Evolutionary conservation across 768 basidiomycete genomes (phyloP), one percentile per base, ranked within the genome.

Genomic region (Stropharia rugosoannulata): DNA sequence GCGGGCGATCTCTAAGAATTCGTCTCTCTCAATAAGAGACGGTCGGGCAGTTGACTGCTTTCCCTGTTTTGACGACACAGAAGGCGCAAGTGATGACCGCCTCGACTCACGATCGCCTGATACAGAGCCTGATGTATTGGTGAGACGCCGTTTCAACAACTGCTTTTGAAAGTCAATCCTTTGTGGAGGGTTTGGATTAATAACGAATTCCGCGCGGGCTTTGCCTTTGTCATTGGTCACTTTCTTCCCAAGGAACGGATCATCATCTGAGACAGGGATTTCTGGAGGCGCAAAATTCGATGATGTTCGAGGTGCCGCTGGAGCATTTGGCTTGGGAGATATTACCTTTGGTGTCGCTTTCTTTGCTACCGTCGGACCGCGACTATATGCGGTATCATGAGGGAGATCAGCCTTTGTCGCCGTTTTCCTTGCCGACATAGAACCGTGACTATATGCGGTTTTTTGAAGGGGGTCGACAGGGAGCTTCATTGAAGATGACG

Each of bases 401-500:
- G 22, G 22, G 22, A 22, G 1, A 22, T 22, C 22, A 22, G 4
- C 16, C 10, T 45, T 27, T 11, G 43, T 11, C 15, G 18, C 43
- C 29, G 16, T 19, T 22, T 19, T 18, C 15, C 16, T 49, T 29
- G 11, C n/a, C 7, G 10, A 9, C n/a, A n/a, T 29, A 5, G 16
- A n/a, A 19, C 16, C 38, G 15, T 16, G 35, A 15, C 4, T 16
- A 29, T 10, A 42, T 19, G 16, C 16, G 40, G 29, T n/a, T 11
- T 16, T 5, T 1, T 29, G 12, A 18, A 11, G 19, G 15, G 9
- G 41, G 27, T 29, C 22, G 2, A 46, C 22, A 9, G 63, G 54
- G 35, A 61, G 61, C 37, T 49, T 54, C 5, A 62, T 44, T 43
- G 61, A 61, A 1, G 71, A 72, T 4, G 71, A 72, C 4, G 71